phyloP scores from a whole-genome alignment of 768 basidiomycete species.

The Myochromella boudieri region DNA sequence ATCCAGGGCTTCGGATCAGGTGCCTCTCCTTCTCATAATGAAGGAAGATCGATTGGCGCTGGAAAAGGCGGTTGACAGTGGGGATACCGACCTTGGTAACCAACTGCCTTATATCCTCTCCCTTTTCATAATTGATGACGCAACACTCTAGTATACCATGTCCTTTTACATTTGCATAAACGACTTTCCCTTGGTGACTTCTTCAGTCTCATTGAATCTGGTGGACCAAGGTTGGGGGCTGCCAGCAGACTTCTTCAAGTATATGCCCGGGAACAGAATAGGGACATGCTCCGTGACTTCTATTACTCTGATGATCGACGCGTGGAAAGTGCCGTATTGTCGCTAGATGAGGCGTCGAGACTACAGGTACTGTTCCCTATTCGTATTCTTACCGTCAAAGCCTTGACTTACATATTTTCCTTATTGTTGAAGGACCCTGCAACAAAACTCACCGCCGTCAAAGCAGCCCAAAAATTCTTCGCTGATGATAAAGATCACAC shows the following conservation, averaged over 20 bases:
- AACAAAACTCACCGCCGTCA: conserved; percentile 70
- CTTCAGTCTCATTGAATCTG: conserved; percentile 93
- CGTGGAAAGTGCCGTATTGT: conserved; percentile 89
- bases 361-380: conserved; percentile 49
- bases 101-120: background rate
- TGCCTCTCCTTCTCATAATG: conserved; percentile 91
- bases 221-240: conserved; percentile 69
- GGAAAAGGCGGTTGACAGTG: conserved; percentile 88
- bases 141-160: conserved; percentile 77
- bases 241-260: conserved; percentile 84
- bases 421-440: conserved; percentile 59
- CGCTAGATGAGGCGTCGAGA: conserved; percentile 75
- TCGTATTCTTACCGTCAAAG: background rate
- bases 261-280: conserved; percentile 86
- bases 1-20: conserved; percentile 84
- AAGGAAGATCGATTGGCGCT: conserved; percentile 90
- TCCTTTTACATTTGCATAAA: conserved; percentile 84
- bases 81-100: conserved; percentile 89
- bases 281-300: conserved; percentile 91
- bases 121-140: conserved; percentile 17
- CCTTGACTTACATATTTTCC: background rate
- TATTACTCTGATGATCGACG: conserved; percentile 97
- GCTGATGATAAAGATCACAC: conserved; percentile 88
- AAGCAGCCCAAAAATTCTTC: conserved; percentile 89
- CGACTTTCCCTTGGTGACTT: conserved; percentile 85